Evolutionary conservation across 108 stramenopile species (phyloP).

Genomic region (Cyclotella baltica): DNA sequence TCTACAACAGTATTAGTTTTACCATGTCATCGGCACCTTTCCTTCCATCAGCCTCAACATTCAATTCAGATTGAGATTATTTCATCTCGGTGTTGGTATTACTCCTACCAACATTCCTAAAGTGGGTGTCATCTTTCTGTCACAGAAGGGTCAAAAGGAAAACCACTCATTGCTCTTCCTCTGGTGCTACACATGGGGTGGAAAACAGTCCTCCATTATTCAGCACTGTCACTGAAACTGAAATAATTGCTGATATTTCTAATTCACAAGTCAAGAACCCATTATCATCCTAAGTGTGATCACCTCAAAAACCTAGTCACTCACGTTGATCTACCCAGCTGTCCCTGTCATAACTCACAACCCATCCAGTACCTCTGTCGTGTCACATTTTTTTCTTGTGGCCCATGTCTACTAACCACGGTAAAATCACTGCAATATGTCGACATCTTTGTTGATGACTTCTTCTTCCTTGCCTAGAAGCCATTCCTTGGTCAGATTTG

Average conservation of each 20-base stretch:
- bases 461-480: not conserved
- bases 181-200: slow-evolving; percentile 5
- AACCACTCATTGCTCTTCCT: slow-evolving; percentile 11
- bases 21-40: too few relatives aligned
- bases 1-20: too few relatives aligned
- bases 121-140: slow-evolving; percentile 43
- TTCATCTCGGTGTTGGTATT: slow-evolving; percentile 24
- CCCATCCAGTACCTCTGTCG: too few relatives aligned
- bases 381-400: too few relatives aligned
- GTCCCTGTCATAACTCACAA: too few relatives aligned
- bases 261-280: not conserved
- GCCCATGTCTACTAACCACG: not conserved
- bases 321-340: not conserved
- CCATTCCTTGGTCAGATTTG: not conserved
- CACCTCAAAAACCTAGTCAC: slow-evolving; percentile 29
- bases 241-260: slow-evolving; percentile 21
- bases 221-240: slow-evolving; percentile 20
- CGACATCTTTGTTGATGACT: slow-evolving; percentile 10
- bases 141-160: not conserved
- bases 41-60: too few relatives aligned
- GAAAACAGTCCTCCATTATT: slow-evolving; percentile 28
- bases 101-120: slow-evolving; percentile 27
- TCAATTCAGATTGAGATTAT: too few relatives aligned
- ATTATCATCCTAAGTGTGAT: slow-evolving; percentile 9
- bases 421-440: not conserved